Conservation (phyloP, 495 filamentous ascomycete species). For the Penicillium macrosclerotiorum region DNA sequence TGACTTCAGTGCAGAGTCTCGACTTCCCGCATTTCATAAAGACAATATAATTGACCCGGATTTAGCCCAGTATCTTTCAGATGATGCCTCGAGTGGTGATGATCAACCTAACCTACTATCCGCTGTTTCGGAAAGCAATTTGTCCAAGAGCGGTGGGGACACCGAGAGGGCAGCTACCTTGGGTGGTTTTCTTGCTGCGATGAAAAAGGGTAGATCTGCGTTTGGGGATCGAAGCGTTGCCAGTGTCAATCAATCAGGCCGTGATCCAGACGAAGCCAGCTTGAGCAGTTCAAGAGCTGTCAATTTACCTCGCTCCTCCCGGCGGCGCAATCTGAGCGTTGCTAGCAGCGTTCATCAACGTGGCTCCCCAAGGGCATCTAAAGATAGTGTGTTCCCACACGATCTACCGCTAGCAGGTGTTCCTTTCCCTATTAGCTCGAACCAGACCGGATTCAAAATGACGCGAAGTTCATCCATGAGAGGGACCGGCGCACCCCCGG, state of each 20-base stretch:
- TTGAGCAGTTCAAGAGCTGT: constrained; percentile 57
- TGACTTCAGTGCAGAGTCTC: constrained; percentile 61
- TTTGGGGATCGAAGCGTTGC: constrained; percentile 67
- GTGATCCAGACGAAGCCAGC: constrained; percentile 60
- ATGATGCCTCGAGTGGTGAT: constrained; percentile 87
- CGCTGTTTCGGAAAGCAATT: constrained; percentile 55
- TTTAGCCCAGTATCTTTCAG: constrained; percentile 90
- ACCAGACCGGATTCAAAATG: constrained; percentile 53
- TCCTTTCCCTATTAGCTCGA: constrained; percentile 16
- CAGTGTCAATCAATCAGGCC: constrained; percentile 58
- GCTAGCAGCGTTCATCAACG: constrained; percentile 67
- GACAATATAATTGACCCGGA: constrained; percentile 99
- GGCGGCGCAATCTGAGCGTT: constrained; percentile 74
- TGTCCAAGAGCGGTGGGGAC: constrained; percentile 51
- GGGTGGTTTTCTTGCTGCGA: constrained; percentile 56
- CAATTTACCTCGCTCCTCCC: constrained; percentile 51
- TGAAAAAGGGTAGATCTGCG: constrained; percentile 70
- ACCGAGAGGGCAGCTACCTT: constrained; percentile 52
- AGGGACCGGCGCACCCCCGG: constrained; percentile 66
- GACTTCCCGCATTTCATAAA: constrained; percentile 87
- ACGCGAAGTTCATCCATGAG: constrained; percentile 84
- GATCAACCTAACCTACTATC: constrained; percentile 86
- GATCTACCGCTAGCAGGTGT: constrained; percentile 22
- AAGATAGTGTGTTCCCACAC: constrained; percentile 37
- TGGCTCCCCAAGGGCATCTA: constrained; percentile 61